Evolutionary conservation across 1,139 yeast genomes (phyloP), one percentile per base, ranked within the genome.

Genomic region (Suhomyces chickasaworum): DNA sequence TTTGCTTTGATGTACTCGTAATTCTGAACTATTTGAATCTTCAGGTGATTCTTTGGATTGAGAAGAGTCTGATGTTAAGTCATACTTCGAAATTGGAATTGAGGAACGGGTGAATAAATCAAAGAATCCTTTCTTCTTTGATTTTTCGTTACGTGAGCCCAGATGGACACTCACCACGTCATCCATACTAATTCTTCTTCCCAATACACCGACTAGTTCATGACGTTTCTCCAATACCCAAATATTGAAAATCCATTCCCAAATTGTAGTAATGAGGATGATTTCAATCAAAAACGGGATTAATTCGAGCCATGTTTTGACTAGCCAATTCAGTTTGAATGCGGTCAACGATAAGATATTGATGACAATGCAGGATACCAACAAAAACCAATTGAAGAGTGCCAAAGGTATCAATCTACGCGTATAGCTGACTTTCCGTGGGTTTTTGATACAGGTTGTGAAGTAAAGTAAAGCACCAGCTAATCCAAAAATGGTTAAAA

Each of bases 221-320:
- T 61, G 59, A 31, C 70, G 59, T 49, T 70, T 66, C 49, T 77
- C 81, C 39, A 77, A 56, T 18, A 68, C 60, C 45, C 71, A 60
- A 21, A 77, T 75, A 43, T 73, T 71, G 51, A 64, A 71, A 7
- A 77, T 56, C 83, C 83, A 78, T 59, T 78, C 83, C 83, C 83
- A 78, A 1, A 75, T 61, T 1, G 70, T 64, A 2, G 78, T 68
- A 13, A 75, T 58, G 10, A 73, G 52, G 23, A 72, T 67, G 21
- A 76, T 61, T 44, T 75, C 75, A 6, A 75, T 44, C 39, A 77
- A 60, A 25, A 54, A 55, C 0, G 77, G 73, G 3, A 76, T 48
- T 20, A 69, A 61, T 3, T 64, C 56, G 2, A 77, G 53, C 83
- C 83, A 78, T 5, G 71, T 64, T 25, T 53, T 55, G 17, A 56